Evolutionary conservation across 2,329 filamentous ascomycete genomes (phyloP), one percentile per base, ranked within the genome.

Genomic region (Diplodia seriata): DNA sequence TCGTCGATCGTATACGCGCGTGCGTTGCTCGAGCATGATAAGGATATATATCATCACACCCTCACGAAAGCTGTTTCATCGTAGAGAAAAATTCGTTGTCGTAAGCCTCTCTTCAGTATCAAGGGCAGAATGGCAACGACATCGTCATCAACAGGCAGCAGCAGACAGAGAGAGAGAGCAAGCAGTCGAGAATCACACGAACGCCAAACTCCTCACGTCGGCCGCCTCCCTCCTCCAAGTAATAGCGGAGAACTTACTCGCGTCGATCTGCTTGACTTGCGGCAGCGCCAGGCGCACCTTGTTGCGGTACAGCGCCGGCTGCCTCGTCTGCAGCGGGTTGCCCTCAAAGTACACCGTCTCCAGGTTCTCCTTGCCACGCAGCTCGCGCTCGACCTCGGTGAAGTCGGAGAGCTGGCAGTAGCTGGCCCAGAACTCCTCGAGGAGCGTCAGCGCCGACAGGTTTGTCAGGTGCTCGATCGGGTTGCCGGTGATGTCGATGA

Each of bases 291-390:
- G 81, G 69, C 90, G 86, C 53, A 99, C 89, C 81, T 99, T 99
- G 81, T 97, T 98, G 75, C 95, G 85, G 80, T 99, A 99, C 70
- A 97, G 81, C 0, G 92, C 91, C n/a, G 91, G 91, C 4, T 87
- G 88, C 66, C 85, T 86, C 69, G 89, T 84, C 81, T 99, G 95
- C 73, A 99, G 79, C 31, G 94, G 94, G 74, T 97, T 97, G 1
- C 93, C 94, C 77, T 99, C 95, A 72, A 99, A 96, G 77, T 99
- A 99, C 12, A 99, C 94, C 1, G 95, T 97, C 69, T 90, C 88
- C 72, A 98, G 80, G 47, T 89, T 82, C 76, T 91, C 83, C 82
- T 97, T 97, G 75, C 95, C 91, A 64, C 81, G 85, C 71, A 99
- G 80, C 73, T 91, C 87, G 67, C 85, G 86, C 81, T 97, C 91